phyloP scores from a whole-genome alignment of 1,284 basidiomycete species.

The Ceratobasidium sp. region DNA sequence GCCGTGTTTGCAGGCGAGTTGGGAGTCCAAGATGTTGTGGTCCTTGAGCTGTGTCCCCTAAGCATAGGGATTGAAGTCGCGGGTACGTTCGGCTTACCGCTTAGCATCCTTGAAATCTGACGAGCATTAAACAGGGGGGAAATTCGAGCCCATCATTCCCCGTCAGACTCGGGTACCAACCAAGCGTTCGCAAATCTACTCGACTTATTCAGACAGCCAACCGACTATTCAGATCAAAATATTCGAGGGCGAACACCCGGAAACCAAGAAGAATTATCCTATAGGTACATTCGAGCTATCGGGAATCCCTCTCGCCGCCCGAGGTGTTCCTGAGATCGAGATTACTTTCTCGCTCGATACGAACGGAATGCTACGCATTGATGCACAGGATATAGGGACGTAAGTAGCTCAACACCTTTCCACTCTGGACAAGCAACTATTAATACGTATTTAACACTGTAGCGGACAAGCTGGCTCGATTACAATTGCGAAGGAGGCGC shows the following conservation, averaged over 20 bases:
- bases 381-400: constrained; percentile 67
- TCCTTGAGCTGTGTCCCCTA: constrained; percentile 64
- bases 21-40: constrained; percentile 63
- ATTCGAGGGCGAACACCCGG: constrained; percentile 69
- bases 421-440: neutral
- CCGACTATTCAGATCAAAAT: constrained; percentile 65
- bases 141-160: constrained; percentile 72
- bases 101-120: constrained; percentile 54
- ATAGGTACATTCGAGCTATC: constrained; percentile 72
- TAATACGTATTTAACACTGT: neutral
- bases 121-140: constrained; percentile 74
- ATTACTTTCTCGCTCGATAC: constrained; percentile 68
- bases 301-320: constrained; percentile 70
- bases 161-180: constrained; percentile 74
- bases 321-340: constrained; percentile 69
- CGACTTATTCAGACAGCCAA: constrained; percentile 69
- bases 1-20: constrained; percentile 66
- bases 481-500: constrained; percentile 61
- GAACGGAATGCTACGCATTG: constrained; percentile 66
- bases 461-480: constrained; percentile 64
- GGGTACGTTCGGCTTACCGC: neutral
- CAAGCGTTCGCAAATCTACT: constrained; percentile 76
- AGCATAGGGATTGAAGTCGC: constrained; percentile 56
- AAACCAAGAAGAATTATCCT: constrained; percentile 73
- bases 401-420: constrained; percentile 62